Percentiles rank a stretch among this genome's conserved stretches.
Conservation (phyloP, 2,329 filamentous ascomycete species). For the Cercospora zeina region DNA sequence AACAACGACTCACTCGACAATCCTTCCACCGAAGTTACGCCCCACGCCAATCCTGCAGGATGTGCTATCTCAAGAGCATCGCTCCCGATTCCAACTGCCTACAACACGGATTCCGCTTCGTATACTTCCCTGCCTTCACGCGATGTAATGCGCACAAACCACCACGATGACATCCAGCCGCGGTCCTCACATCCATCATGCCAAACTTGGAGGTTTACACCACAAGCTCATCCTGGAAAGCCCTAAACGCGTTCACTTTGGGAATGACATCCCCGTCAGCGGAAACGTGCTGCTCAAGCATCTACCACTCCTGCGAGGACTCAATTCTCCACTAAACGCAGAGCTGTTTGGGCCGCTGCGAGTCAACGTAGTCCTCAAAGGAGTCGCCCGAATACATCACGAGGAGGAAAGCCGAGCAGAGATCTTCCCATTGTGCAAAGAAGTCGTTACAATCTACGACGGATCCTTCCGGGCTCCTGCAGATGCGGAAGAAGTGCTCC, state of each 20-base stretch:
- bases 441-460: slow-evolving; percentile 16
- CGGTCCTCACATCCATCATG: background rate
- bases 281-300: slow-evolving; percentile 20
- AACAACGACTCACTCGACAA: too few relatives aligned
- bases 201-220: slow-evolving; percentile 19
- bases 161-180: background rate
- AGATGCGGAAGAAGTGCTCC: slow-evolving; percentile 18
- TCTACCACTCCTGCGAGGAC: slow-evolving; percentile 7
- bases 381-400: slow-evolving; percentile 12
- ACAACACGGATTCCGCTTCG: too few relatives aligned
- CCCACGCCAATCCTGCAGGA: background rate
- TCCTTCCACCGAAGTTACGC: background rate
- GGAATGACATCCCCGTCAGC: slow-evolving; percentile 19
- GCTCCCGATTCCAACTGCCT: too few relatives aligned
- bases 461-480: slow-evolving; percentile 20
- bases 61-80: too few relatives aligned
- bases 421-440: slow-evolving; percentile 9
- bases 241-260: slow-evolving; percentile 23
- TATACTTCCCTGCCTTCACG: too few relatives aligned
- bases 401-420: background rate
- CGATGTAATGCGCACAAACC: background rate
- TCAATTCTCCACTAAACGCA: slow-evolving; percentile 7
- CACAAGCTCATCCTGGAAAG: slow-evolving; percentile 18
- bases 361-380: slow-evolving; percentile 16
- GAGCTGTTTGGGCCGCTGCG: slow-evolving; percentile 23